Evolutionary conservation across 139 green algal genomes (phyloP).

Genomic region (Chlamydomonas sp.): DNA sequence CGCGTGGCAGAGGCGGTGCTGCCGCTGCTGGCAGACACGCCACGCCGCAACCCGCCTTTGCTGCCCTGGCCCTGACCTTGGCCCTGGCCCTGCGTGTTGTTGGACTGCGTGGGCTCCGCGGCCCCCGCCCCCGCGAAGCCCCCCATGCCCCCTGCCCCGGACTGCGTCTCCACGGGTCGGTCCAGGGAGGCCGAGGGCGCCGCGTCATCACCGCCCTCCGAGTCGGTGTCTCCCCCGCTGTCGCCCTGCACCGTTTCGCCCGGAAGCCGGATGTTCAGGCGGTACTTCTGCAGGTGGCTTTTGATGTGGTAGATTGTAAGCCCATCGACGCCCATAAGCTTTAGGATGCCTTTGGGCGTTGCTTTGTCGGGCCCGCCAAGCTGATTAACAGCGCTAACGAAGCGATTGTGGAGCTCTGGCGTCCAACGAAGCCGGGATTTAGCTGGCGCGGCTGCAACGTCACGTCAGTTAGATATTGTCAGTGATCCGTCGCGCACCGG

Average conservation of each 20-base stretch:
- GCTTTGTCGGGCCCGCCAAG: conserved; percentile 70
- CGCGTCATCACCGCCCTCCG: neutral
- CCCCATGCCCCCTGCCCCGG: neutral
- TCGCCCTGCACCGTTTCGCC: conserved; percentile 37
- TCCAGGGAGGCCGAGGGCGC: conserved; percentile 2
- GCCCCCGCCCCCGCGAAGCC: neutral
- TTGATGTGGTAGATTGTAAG: conserved; percentile 96
- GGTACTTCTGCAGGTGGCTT: conserved; percentile 92
- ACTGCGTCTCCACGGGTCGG: conserved; percentile 11
- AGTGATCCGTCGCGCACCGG: neutral
- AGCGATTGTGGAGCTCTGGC: conserved; percentile 67
- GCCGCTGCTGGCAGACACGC: conserved; percentile 3
- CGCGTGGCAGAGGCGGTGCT: conserved; percentile 16
- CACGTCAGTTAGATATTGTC: too few relatives aligned
- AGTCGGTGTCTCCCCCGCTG: neutral
- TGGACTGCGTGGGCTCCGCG: conserved; percentile 11
- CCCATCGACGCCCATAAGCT: conserved; percentile 70
- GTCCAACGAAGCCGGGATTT: conserved; percentile 75
- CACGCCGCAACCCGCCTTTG: neutral
- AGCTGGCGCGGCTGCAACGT: neutral
- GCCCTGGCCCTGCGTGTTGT: neutral
- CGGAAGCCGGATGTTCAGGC: conserved; percentile 84
- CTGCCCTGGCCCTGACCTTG: neutral
- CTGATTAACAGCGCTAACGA: conserved; percentile 56
- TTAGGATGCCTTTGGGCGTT: conserved; percentile 76